Evolutionary conservation across 805 yeast genomes (phyloP).

Genomic region (Hermanozyma aechmeae): DNA sequence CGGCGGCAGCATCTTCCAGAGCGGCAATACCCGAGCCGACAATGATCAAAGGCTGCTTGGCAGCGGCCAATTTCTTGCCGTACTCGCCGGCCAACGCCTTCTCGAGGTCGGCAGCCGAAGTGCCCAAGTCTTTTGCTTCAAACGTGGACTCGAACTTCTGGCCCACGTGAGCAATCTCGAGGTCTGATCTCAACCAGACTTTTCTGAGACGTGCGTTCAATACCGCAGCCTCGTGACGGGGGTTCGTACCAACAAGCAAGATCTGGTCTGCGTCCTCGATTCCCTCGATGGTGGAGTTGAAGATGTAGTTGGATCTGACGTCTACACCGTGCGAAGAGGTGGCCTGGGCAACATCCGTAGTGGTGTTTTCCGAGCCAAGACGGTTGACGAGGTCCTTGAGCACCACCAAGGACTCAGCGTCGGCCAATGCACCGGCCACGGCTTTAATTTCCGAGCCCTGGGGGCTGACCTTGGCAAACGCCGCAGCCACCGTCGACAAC

Average conservation of each 20-base stretch:
- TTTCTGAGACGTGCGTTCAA: conserved; percentile 76
- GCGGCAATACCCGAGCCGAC: conserved; percentile 76
- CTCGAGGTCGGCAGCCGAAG: conserved; percentile 44
- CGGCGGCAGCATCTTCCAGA: conserved; percentile 51
- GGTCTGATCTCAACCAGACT: conserved; percentile 60
- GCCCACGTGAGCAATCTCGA: conserved; percentile 68
- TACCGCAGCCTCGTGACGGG: conserved; percentile 86
- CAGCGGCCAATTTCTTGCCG: conserved; percentile 58
- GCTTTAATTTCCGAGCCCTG: conserved; percentile 69
- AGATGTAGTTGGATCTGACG: conserved; percentile 67
- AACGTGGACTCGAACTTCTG: conserved; percentile 73
- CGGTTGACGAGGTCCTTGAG: conserved; percentile 70
- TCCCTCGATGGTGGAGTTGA: conserved; percentile 73
- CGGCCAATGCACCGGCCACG: conserved; percentile 71
- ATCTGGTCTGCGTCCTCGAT: conserved; percentile 78
- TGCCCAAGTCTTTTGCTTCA: conserved; percentile 54
- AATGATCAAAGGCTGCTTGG: conserved; percentile 68
- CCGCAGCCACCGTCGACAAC: conserved; percentile 56
- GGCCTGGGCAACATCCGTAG: conserved; percentile 59
- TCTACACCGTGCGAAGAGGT: conserved; percentile 57
- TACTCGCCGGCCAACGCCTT: conserved; percentile 56
- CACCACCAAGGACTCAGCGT: conserved; percentile 76
- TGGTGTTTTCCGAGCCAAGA: conserved; percentile 73
- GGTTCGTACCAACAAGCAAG: conserved; percentile 76
- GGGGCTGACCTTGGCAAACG: conserved; percentile 47